These are phyloP conservation scores for Fusarium succisae DNA, from an alignment of 2,329 filamentous ascomycete genomes.

Conservation along the genomic window DNA sequence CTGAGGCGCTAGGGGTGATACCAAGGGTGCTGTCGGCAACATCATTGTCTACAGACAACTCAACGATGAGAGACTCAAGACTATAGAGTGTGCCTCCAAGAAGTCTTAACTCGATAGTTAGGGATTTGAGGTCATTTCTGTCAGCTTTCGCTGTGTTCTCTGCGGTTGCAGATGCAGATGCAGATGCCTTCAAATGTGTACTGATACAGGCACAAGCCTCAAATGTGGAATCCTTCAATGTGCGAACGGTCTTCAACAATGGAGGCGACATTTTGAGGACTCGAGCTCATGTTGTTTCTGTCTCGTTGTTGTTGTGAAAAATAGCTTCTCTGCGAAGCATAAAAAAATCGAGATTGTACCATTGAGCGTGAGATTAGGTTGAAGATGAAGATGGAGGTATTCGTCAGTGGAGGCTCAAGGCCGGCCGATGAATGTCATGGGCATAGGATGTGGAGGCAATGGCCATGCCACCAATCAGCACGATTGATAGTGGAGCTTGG, in stretches of 20 bases:
- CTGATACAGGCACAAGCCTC: constrained; percentile 27
- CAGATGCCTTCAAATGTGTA: constrained; percentile 9
- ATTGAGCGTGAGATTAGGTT: neutral
- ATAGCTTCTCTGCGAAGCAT: neutral
- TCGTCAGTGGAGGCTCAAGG: neutral
- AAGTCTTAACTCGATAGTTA: constrained; percentile 36
- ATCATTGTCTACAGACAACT: constrained; percentile 27
- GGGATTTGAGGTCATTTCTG: constrained; percentile 23
- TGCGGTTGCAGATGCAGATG: neutral
- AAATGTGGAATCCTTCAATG: constrained; percentile 31
- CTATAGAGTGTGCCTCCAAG: constrained; percentile 37
- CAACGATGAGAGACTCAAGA: constrained; percentile 35
- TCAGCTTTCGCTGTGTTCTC: neutral
- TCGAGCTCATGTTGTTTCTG: constrained; percentile 6
- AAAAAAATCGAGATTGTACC: neutral
- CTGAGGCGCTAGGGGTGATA: constrained; percentile 3
- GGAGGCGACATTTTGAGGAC: constrained; percentile 13
- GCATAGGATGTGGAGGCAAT: neutral
- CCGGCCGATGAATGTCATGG: constrained; percentile 5
- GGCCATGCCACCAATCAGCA: neutral
- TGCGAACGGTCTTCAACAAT: constrained; percentile 17
- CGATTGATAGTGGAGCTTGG: neutral
- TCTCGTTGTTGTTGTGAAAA: neutral
- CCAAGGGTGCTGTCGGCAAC: constrained; percentile 11
- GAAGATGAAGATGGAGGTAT: neutral